Evolutionary conservation across 2,329 filamentous ascomycete species (phyloP).

Genomic region (Pleurostoma richardsiae): DNA sequence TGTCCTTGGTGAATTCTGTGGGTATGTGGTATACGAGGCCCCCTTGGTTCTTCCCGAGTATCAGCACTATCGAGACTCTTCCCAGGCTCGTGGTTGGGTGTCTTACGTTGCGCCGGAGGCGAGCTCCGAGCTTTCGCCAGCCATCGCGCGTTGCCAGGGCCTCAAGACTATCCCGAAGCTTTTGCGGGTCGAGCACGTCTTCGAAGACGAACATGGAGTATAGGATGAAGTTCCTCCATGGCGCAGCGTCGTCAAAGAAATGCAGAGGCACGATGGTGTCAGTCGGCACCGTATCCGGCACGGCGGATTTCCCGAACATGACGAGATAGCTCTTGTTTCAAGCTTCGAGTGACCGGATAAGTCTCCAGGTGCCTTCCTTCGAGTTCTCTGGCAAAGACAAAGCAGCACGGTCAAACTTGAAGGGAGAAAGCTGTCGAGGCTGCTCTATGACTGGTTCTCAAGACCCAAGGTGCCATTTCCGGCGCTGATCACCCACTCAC

Average conservation of each 20-base stretch:
- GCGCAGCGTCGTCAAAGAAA: conserved; percentile 18
- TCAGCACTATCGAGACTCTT: not conserved
- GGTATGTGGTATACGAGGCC: conserved; percentile 37
- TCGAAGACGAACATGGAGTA: conserved; percentile 19
- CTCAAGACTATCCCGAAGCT: conserved; percentile 11
- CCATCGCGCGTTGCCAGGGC: conserved; percentile 10
- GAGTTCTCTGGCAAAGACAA: too few relatives aligned
- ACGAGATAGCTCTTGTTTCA: too few relatives aligned
- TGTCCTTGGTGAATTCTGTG: conserved; percentile 20
- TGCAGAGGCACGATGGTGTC: conserved; percentile 13
- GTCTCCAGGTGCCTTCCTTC: too few relatives aligned
- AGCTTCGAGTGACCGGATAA: too few relatives aligned
- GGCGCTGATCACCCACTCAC: too few relatives aligned
- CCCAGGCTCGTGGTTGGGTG: not conserved
- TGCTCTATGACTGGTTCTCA: too few relatives aligned
- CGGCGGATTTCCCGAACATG: not conserved
- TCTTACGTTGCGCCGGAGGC: conserved; percentile 15
- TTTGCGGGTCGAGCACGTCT: conserved; percentile 15
- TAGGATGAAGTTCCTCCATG: conserved; percentile 14
- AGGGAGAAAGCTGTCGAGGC: too few relatives aligned
- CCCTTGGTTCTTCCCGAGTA: conserved; percentile 9
- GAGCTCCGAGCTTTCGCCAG: conserved; percentile 18
- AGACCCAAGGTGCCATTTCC: too few relatives aligned
- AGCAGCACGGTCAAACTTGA: too few relatives aligned
- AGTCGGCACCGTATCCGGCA: not conserved